Evolutionary conservation across 108 stramenopile species (phyloP), one percentile per base, ranked within the genome.

Genomic region (Cyclotella sp.): DNA sequence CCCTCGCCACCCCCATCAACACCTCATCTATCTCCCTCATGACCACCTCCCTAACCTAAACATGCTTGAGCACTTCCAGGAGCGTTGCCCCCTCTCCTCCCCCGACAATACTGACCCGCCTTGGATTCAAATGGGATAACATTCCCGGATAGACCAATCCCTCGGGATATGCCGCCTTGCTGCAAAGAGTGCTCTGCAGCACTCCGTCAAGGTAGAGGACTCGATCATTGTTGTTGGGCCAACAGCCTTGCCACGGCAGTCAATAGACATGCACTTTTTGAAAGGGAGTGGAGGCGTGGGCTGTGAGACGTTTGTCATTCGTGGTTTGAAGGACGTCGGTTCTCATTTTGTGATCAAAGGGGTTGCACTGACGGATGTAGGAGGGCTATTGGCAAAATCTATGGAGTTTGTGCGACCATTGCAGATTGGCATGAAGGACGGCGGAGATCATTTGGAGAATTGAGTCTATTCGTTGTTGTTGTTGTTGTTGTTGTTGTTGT

Each of bases 1-100:
- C 70, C n/a, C 86, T 63, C 22, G 79, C 89, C 3, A 84, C 9
- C 47, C 76, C 30, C 0, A 89, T 88, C 62, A 95, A 80, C 58
- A 77, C 61, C 51, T 87, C 85, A 53, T 95, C 94, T 66, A 95
- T 92, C 45, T 96, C 92, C 47, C 92, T 73, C 92, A 95, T 93
- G 41, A 77, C 72, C 12, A 83, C 89, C 34, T 81, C 39, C 39
- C 91, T 82, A 26, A 96, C 81, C 9, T 90, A 88, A 7, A 87
- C 88, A 85, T 97, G 96, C 71, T 94, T 95, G 27, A 97, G 72
- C 1, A 95, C 90, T 75, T 98, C 98, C 15, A 97, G 83, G 13
- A 96, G 79, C 12, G 98, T 95, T 2, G 97, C 97, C 21, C 96
- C 93, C 84, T 97, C 96, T 26, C 97, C 98, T 2, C 96, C 96